A percentile compares a stretch with the other conserved stretches of the same genome.
Conservation (phyloP, 768 basidiomycete genomes). For the Lentinula raphanica region DNA sequence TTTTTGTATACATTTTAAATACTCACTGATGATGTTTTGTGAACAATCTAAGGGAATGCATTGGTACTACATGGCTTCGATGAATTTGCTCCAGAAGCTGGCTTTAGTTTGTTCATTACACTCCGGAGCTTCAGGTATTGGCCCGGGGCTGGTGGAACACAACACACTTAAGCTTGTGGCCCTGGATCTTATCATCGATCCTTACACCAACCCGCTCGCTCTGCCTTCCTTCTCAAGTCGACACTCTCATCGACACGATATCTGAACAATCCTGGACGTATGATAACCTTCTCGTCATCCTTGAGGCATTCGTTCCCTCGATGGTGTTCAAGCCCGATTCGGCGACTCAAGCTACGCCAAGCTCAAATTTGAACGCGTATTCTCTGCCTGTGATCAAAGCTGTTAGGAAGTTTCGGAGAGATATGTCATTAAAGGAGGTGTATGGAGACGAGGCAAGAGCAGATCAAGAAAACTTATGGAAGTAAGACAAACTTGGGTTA, state of each 20-base stretch:
- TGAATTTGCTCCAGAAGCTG: constrained; percentile 67
- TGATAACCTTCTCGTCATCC: constrained; percentile 47
- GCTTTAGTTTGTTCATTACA: constrained; percentile 49
- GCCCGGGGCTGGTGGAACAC: constrained; percentile 66
- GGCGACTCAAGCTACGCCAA: no score
- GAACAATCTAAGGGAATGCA: no score
- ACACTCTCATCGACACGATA: constrained; percentile 38
- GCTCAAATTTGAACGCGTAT: constrained; percentile 38
- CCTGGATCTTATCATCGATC: constrained; percentile 64
- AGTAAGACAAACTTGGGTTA: no score
- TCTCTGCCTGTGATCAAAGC: constrained; percentile 66
- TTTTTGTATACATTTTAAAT: no score
- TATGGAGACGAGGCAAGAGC: constrained; percentile 51
- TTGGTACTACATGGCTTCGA: constrained; percentile 72
- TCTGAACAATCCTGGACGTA: constrained; percentile 61
- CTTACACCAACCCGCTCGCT: constrained; percentile 37
- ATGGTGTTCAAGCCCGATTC: constrained; percentile 26
- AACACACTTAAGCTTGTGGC: constrained; percentile 51
- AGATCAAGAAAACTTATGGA: no score
- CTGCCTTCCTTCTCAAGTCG: constrained; percentile 44
- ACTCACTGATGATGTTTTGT: no score
- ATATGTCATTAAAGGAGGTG: constrained; percentile 57
- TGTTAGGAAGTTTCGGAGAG: constrained; percentile 60
- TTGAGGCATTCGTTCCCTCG: constrained; percentile 61
- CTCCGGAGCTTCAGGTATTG: constrained; percentile 38